These are phyloP conservation scores for Gynochthodes officinalis DNA, from an alignment of 257 asterid genomes.

Conservation along the genomic window DNA sequence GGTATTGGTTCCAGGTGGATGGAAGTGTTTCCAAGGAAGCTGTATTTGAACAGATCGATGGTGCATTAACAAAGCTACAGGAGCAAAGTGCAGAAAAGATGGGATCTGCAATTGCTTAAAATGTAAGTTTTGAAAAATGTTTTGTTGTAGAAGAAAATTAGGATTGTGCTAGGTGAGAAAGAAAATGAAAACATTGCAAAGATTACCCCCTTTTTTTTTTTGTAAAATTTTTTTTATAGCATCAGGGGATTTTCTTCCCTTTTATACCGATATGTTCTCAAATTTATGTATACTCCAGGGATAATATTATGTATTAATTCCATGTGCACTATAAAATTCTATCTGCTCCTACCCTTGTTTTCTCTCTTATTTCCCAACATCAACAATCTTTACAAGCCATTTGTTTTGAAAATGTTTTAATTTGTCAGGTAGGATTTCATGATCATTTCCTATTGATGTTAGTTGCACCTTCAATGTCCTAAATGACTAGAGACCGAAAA, in stretches of 20 bases:
- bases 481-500: neutral
- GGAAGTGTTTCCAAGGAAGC: constrained; percentile 34
- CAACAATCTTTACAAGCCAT: constrained; percentile 1
- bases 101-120: constrained; percentile 25
- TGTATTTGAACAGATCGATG: constrained; percentile 37
- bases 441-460: neutral
- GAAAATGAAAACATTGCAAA: neutral
- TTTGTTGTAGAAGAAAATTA: neutral
- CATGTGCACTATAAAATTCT: neutral
- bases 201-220: neutral
- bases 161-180: constrained; percentile 5
- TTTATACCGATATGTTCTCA: neutral
- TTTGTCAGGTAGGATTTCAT: neutral
- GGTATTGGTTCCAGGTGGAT: constrained; percentile 32
- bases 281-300: neutral
- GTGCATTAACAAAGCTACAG: constrained; percentile 25
- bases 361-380: neutral
- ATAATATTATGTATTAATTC: neutral
- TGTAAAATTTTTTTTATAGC: neutral
- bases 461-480: neutral
- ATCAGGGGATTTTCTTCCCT: neutral
- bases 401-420: neutral
- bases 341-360: neutral
- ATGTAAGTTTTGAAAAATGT: constrained; percentile 5
- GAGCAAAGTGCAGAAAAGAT: constrained; percentile 19